Conservation (phyloP, 306 rosid genomes). For the Fragaria nilgerrensis region DNA sequence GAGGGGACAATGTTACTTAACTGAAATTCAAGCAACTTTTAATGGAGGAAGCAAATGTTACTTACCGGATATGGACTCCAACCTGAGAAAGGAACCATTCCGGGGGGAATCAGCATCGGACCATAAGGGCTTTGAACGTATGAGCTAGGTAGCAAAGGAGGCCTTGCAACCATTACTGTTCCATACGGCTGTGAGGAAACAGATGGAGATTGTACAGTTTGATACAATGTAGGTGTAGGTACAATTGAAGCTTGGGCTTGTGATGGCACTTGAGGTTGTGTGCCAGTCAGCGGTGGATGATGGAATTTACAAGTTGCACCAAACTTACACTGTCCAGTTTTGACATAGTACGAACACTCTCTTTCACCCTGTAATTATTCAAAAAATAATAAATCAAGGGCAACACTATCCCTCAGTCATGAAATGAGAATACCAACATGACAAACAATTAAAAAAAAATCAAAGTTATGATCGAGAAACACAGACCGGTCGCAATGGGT, state of each 20-base stretch:
- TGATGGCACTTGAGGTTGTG: constrained; percentile 54
- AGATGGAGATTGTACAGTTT: constrained; percentile 66
- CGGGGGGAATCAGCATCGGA: constrained; percentile 66
- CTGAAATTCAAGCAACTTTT: constrained; percentile 24
- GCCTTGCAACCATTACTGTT: constrained; percentile 76
- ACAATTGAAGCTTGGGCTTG: constrained; percentile 55
- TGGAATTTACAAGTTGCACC: constrained; percentile 91
- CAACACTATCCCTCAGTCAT: constrained; percentile 9
- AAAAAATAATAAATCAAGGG: constrained; percentile 14
- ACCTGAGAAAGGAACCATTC: constrained; percentile 70
- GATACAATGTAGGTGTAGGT: constrained; percentile 57
- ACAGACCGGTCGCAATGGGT: constrained; percentile 44
- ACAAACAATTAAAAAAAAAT: constrained; percentile 13
- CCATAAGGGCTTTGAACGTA: constrained; percentile 78
- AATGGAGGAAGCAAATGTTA: constrained; percentile 24
- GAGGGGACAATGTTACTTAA: constrained; percentile 31
- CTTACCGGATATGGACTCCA: constrained; percentile 88
- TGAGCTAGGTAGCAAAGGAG: constrained; percentile 71
- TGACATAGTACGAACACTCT: constrained; percentile 93
- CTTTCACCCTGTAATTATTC: constrained; percentile 72
- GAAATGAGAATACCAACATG: constrained; percentile 16
- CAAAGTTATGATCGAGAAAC: constrained; percentile 4
- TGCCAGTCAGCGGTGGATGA: constrained; percentile 78
- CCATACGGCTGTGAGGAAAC: constrained; percentile 76
- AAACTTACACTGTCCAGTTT: constrained; percentile 95